Conservation (phyloP, 1,284 basidiomycete genomes). For the Ganoderma lingzhi region DNA sequence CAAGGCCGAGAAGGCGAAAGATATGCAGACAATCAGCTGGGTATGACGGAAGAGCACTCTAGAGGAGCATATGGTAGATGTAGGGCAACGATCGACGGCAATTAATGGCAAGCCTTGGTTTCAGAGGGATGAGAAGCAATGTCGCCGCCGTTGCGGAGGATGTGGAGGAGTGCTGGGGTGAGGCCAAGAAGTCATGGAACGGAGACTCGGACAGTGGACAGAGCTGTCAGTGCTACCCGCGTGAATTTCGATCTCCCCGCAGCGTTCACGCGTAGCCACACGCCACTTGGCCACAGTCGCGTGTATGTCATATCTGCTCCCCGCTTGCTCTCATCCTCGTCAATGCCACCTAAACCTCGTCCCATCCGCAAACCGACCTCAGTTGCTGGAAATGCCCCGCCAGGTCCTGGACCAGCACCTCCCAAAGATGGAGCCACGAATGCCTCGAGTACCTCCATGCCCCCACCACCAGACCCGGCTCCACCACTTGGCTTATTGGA, state of each 20-base stretch:
- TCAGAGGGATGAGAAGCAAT: conserved; percentile 3
- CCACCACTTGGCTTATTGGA: conserved; percentile 60
- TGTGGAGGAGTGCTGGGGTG: conserved; percentile 18
- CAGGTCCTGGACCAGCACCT: conserved; percentile 20
- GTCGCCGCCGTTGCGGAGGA: conserved; percentile 20
- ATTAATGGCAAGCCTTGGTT: not conserved
- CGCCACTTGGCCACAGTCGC: conserved; percentile 4
- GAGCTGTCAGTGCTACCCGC: conserved; percentile 19
- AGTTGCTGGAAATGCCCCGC: conserved; percentile 27
- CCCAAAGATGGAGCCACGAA: conserved; percentile 27
- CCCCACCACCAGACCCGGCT: conserved; percentile 63
- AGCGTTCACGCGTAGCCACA: conserved; percentile 14
- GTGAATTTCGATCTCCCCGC: conserved; percentile 7
- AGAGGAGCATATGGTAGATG: conserved; percentile 22
- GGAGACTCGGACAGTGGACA: not conserved
- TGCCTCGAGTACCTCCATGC: conserved; percentile 54
- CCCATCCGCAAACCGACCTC: conserved; percentile 36
- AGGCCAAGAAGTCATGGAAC: conserved; percentile 21
- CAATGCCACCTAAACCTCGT: conserved; percentile 43
- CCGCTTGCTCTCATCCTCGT: conserved; percentile 8
- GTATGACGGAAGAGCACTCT: conserved; percentile 8
- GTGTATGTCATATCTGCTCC: not conserved
- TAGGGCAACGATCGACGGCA: conserved; percentile 10
- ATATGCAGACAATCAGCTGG: conserved; percentile 4
- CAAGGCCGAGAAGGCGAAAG: not conserved